These are phyloP conservation scores for Saussurea involucrata DNA, from an alignment of 129 eudicot species.

Conservation along the genomic window DNA sequence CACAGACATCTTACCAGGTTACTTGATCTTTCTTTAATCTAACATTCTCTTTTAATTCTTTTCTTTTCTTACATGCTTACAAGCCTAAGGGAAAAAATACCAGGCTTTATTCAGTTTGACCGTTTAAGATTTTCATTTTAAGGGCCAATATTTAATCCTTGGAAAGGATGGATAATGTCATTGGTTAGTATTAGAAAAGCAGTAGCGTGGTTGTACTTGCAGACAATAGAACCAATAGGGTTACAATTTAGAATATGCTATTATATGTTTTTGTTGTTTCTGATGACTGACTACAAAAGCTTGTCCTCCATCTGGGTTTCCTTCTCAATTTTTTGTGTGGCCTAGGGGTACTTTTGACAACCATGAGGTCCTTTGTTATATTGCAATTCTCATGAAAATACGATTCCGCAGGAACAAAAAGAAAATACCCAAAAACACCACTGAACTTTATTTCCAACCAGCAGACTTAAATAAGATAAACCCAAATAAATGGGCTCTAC, in stretches of 20 bases:
- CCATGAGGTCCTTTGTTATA: background rate
- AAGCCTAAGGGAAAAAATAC: background rate
- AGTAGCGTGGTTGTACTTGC: background rate
- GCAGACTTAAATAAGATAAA: too few species aligned
- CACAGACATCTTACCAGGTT: constrained; percentile 94
- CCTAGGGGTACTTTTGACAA: background rate
- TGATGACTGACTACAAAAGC: background rate
- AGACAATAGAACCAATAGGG: background rate
- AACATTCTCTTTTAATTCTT: background rate
- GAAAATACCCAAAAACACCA: too few species aligned
- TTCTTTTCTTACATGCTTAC: background rate
- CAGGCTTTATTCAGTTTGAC: background rate
- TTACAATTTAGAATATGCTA: background rate
- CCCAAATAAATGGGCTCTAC: too few species aligned
- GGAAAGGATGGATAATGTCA: background rate
- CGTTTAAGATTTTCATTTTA: background rate
- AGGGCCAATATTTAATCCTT: too few species aligned
- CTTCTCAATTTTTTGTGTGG: constrained; percentile 11
- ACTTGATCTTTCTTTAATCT: constrained; percentile 5
- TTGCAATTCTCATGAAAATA: too few species aligned
- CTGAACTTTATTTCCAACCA: too few species aligned
- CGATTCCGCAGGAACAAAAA: too few species aligned
- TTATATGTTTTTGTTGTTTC: background rate
- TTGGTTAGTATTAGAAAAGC: background rate
- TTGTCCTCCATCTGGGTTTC: background rate